These are phyloP conservation scores for Podosphaera fusca DNA, from an alignment of 2,329 filamentous ascomycete species.

Conservation along the genomic window DNA sequence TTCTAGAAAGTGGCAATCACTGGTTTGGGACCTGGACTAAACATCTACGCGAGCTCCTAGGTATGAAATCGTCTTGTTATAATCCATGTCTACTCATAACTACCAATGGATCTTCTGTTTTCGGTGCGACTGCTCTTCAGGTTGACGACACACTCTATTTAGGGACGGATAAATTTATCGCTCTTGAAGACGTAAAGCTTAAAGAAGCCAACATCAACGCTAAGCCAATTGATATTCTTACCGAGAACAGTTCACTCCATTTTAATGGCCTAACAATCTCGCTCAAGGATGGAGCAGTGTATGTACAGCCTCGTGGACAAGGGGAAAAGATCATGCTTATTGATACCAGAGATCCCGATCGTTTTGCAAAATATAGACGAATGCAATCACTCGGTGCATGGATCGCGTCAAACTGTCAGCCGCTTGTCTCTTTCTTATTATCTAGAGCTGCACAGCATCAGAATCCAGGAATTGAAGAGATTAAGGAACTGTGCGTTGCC, in stretches of 20 bases:
- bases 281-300: background rate
- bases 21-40: background rate
- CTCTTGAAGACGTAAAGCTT: background rate
- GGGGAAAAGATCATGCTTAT: background rate
- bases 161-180: background rate
- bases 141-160: background rate
- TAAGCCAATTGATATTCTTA: background rate
- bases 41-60: background rate
- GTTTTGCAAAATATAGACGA: background rate
- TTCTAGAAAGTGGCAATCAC: background rate
- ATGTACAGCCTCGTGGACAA: background rate
- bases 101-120: background rate
- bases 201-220: background rate
- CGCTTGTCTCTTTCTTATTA: background rate
- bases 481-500: background rate
- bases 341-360: background rate
- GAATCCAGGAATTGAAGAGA: background rate
- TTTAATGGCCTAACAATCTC: background rate
- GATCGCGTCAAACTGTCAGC: background rate
- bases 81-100: background rate
- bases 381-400: background rate
- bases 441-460: background rate
- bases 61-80: background rate
- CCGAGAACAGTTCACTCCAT: background rate
- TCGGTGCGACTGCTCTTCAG: background rate